Base-by-base conservation (phyloP, 495 filamentous ascomycete species). In the Geoglossum glabrum region DNA sequence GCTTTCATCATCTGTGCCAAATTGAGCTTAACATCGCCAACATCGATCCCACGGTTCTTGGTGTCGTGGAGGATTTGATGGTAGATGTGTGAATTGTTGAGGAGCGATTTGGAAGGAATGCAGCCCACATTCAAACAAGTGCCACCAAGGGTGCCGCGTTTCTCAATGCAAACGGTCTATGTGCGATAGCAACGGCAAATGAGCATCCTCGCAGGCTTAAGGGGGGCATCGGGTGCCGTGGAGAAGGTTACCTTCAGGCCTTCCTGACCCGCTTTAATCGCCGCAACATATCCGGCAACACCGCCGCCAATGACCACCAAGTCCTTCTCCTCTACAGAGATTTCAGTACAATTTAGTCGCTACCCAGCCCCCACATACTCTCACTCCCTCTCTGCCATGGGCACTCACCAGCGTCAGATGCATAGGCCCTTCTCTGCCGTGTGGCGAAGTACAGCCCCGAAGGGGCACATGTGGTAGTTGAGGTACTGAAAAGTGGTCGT, bases 11-110 rank as follows among this genome's bases (percentile, higher is more conserved):
- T 87, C 68, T 92, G 83, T 64, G 73, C 70, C 31, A 98, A 76
- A 78, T 98, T 95, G 69, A 98, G 84, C 71, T 92, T 92, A 65
- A 97, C 90, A 74, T 93, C 86, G 64, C 85, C 86, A 64, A 98
- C 92, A 62, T 87, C 86, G 71, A 98, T 98, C 69, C 92, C 92
- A 68, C 92, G 89, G 71, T 85, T 83, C 76, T 97, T 95, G 56
- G 85, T 87, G 74, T 98, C 92, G 75, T 98, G 92, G 46, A 90
- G 82, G 65, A 96, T 84, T 74, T 89, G 84, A 77, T 98, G 92
- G 79, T 97, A 97, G 56, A 98, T 81, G 71, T 95, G 87, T 62
- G 93, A 95, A 78, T 97, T 98, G 82, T 98, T 97, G 69, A 98
- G 87, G 64, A 98, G 87, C 51, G 92, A 96, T 73, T 98, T 98